Base-by-base conservation (phyloP, 2,329 filamentous ascomycete species). In the Ophiosphaerella korrae region DNA sequence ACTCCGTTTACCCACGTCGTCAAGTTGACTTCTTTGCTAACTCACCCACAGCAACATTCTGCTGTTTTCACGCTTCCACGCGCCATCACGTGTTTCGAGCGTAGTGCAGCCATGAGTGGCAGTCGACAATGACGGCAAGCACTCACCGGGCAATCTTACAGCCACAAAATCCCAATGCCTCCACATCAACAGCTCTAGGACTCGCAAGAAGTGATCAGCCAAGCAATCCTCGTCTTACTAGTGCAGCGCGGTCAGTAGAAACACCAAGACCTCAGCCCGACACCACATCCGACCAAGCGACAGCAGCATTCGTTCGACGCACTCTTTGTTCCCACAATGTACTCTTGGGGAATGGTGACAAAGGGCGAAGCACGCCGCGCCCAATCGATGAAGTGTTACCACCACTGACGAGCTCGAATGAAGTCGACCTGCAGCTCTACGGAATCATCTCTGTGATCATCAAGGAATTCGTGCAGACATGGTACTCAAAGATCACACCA, bases 401-500 rank as follows among this genome's bases (percentile, higher is more conserved):
- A 52, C 92, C 92, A 34, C 80, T 99, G 67, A 97, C 93, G 42
- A 96, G 92, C 77, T 92, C 91, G 44, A 96, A 96, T 73, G 91
- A 95, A 63, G 85, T 97, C 52, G 94, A 99, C 73, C 78, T 95
- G 49, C 89, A 99, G 75, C 82, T 99, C 4, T 99, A 97, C 71
- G 93, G 90, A 24, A 84, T 97, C 53, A 86, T 99, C 53, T 89
- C 94, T 45, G 88, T 97, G 52, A 86, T 97, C 55, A 81, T 97
- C 64, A 87, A 89, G 66, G 92, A 97, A 58, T 96, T 92, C 71
- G 89, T 99, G 33, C 88, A 94, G 72, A 86, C 85, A 29, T 99
- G 94, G 94, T 99, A 99, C 78, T 82, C 81, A 58, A 93, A 88
- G 73, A 94, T 99, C 72, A 97, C 93, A 1, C 85, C 91, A 3